Percentiles rank a stretch among this genome's conserved stretches.
Evolutionary conservation across 1,284 basidiomycete species (phyloP).

Genomic region (Wallemia mellicola): DNA sequence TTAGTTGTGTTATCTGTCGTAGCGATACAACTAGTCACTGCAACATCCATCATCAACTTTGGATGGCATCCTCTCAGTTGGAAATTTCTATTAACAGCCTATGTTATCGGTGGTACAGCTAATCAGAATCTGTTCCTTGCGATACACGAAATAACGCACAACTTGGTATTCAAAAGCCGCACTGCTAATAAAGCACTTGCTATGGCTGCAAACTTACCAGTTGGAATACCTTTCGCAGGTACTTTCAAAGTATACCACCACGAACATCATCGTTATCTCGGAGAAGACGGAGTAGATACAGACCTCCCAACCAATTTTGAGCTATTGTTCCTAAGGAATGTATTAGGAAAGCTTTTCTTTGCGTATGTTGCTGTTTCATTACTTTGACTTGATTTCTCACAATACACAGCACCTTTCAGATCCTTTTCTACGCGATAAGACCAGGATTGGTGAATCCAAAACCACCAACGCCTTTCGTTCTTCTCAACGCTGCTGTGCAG

Average conservation of each 20-base stretch:
- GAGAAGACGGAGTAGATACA: slow-evolving; percentile 87
- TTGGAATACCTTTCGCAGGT: slow-evolving; percentile 79
- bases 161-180: slow-evolving; percentile 67
- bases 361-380: slow-evolving; percentile 26
- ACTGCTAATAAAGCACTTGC: slow-evolving; percentile 59
- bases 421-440: slow-evolving; percentile 86
- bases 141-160: slow-evolving; percentile 96
- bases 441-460: slow-evolving; percentile 80
- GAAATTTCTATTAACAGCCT: slow-evolving; percentile 45
- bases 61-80: slow-evolving; percentile 35
- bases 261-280: slow-evolving; percentile 75
- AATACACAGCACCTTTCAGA: slow-evolving; percentile 61
- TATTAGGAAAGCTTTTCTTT: slow-evolving; percentile 91
- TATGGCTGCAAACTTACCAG: slow-evolving; percentile 68
- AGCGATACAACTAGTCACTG: slow-evolving; percentile 35
- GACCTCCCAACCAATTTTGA: slow-evolving; percentile 72
- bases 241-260: slow-evolving; percentile 94
- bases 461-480: slow-evolving; percentile 50
- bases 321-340: slow-evolving; percentile 63
- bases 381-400: neutral
- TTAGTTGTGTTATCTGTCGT: slow-evolving; percentile 57
- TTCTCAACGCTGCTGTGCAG: slow-evolving; percentile 40
- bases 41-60: slow-evolving; percentile 29
- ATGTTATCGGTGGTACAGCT: slow-evolving; percentile 65
- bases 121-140: slow-evolving; percentile 95